Base-by-base conservation (phyloP, 805 yeast species). In the Jamesozyma hellenica region DNA sequence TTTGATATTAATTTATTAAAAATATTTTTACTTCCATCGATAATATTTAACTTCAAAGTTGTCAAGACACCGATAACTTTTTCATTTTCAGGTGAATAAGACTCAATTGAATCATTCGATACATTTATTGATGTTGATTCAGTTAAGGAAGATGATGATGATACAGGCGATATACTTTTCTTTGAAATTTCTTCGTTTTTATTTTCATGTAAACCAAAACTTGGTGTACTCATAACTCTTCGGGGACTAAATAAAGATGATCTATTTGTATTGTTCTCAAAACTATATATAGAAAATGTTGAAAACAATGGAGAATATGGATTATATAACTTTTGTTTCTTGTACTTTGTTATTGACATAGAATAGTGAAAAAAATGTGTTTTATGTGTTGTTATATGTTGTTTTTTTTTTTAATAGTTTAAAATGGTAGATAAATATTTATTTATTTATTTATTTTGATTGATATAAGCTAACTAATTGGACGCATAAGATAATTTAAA, bases 261-360 rank as follows among this genome's bases (percentile, higher is more conserved):
- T 15, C 43, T 41, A 19, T 21, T 21, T 21, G 23, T 21, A 21
- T 32, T 31, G n/a, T 34, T 47, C 35, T 41, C 43, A 12, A 50
- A 32, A 27, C 50, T 45, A 27, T 49, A 47, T 8, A 50, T 46
- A 15, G 56, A 46, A 28, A 53, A 35, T 9, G 47, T 42, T 3
- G 53, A 50, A 33, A 41, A 48, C 13, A 44, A 35, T n/a, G 53
- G 53, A 13, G 48, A 32, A 32, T 45, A 50, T n/a, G 46, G 44
- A 26, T 45, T 50, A 17, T 40, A 42, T 26, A 41, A 29, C 28
- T 36, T 47, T 16, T 37, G 36, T 29, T 51, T 42, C 38, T 51
- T 51, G 35, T 40, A 45, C 28, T 38, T 43, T 14, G 42, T 44
- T 29, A 46, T 36, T 2, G 52, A 42, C 53, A 50, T 50, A 16